Percentiles rank a stretch among this genome's conserved stretches.
phyloP scores from a whole-genome alignment of 2,329 filamentous ascomycete genomes.

The Penicillium sclerotigenum region DNA sequence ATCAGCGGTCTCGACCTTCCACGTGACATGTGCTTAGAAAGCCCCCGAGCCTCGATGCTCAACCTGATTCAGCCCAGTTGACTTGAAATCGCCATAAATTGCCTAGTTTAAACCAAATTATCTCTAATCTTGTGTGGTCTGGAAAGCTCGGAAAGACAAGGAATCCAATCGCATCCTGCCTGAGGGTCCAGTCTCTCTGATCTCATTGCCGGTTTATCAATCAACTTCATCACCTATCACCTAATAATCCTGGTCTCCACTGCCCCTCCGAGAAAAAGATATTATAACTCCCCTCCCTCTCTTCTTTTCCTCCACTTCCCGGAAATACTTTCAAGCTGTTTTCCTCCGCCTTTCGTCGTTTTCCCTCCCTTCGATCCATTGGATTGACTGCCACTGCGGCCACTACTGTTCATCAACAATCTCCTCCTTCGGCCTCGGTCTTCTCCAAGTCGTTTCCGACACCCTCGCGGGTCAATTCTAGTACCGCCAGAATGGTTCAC shows the following conservation, averaged over 20 bases:
- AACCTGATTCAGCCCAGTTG: not conserved
- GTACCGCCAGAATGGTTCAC: slow-evolving; percentile 68
- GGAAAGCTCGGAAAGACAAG: slow-evolving; percentile 1
- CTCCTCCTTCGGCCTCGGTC: slow-evolving; percentile 40
- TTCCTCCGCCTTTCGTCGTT: slow-evolving; percentile 73
- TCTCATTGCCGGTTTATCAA: slow-evolving; percentile 15
- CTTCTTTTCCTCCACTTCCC: slow-evolving; percentile 11
- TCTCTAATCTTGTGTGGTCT: not conserved
- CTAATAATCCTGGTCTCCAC: slow-evolving; percentile 19
- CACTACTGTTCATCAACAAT: slow-evolving; percentile 63
- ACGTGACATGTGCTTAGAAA: slow-evolving; percentile 10
- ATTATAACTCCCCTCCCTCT: slow-evolving; percentile 7
- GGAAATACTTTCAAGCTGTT: slow-evolving; percentile 79
- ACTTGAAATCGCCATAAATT: not conserved
- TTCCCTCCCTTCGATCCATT: slow-evolving; percentile 64
- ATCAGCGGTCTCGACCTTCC: slow-evolving; percentile 9
- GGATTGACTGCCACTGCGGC: slow-evolving; percentile 71
- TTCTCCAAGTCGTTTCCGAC: slow-evolving; percentile 36
- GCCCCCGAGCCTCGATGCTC: not conserved
- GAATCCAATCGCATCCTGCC: slow-evolving; percentile 4
- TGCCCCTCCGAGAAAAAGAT: slow-evolving; percentile 15
- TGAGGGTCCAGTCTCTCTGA: slow-evolving; percentile 10
- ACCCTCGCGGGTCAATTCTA: slow-evolving; percentile 41
- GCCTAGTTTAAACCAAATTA: not conserved
- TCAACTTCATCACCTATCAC: slow-evolving; percentile 9